Evolutionary conservation across 2,329 filamentous ascomycete genomes (phyloP).

Genomic region (Paraphaeosphaeria sporulosa): DNA sequence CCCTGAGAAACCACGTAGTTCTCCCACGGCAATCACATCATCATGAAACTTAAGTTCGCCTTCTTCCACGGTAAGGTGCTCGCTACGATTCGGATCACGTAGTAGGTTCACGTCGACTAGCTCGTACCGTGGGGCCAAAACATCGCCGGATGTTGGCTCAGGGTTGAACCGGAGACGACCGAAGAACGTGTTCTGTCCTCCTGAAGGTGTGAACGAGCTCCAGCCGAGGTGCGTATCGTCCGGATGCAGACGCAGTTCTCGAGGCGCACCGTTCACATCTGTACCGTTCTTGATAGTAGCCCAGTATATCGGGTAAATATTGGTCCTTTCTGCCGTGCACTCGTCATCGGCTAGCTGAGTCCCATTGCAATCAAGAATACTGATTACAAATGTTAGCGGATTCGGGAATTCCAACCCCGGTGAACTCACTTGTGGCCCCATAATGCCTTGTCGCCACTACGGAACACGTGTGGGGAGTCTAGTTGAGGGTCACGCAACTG

Average conservation of each 20-base stretch:
- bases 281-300: constrained; percentile 41
- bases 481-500: constrained; percentile 23
- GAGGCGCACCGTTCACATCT: constrained; percentile 41
- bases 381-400: constrained; percentile 5
- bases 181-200: constrained; percentile 43
- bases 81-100: constrained; percentile 23
- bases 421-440: constrained; percentile 22
- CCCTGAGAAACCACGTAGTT: constrained; percentile 57
- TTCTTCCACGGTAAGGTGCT: constrained; percentile 32
- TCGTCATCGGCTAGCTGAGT: constrained; percentile 42
- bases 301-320: constrained; percentile 55
- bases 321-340: constrained; percentile 48
- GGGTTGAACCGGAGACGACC: constrained; percentile 53
- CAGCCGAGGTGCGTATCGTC: constrained; percentile 55
- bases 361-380: constrained; percentile 48
- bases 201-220: constrained; percentile 46
- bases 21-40: constrained; percentile 50
- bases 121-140: constrained; percentile 45
- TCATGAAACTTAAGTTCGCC: constrained; percentile 39
- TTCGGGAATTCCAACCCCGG: not conserved
- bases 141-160: constrained; percentile 27
- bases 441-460: constrained; percentile 49
- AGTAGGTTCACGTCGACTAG: constrained; percentile 51
- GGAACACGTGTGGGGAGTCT: constrained; percentile 57
- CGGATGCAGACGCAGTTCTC: constrained; percentile 57